Conservation (phyloP, 164 flowering plant species). For the Kingdonia uniflora region DNA sequence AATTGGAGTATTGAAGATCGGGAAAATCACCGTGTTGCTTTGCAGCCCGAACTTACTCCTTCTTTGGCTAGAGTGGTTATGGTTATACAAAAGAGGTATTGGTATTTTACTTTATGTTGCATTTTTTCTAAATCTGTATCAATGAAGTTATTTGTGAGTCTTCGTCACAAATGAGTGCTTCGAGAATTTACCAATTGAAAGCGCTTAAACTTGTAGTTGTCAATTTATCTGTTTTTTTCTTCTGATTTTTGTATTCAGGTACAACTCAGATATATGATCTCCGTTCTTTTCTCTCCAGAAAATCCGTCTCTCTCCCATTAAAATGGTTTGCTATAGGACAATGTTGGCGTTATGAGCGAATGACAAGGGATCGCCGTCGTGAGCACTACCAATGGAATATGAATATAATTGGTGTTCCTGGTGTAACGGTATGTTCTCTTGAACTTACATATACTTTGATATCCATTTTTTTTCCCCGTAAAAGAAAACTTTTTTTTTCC, state of each 20-base stretch:
- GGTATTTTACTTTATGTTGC: conserved; percentile 2
- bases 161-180: not conserved
- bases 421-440: conserved; percentile 42
- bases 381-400: conserved; percentile 99
- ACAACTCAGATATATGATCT: conserved; percentile 43
- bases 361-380: conserved; percentile 91
- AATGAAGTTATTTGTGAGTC: too few species aligned
- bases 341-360: conserved; percentile 96
- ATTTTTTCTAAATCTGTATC: not conserved
- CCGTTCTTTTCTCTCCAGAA: conserved; percentile 69
- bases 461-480: too few species aligned
- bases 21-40: conserved; percentile 91
- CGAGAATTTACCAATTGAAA: not conserved
- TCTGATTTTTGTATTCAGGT: conserved; percentile 43
- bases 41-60: conserved; percentile 97
- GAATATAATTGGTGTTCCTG: conserved; percentile 94
- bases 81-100: conserved; percentile 92
- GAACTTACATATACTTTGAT: too few species aligned
- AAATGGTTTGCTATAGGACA: conserved; percentile 98
- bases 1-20: conserved; percentile 94
- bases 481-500: too few species aligned
- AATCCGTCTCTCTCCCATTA: conserved; percentile 78
- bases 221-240: conserved; percentile 8
- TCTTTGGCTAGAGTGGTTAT: conserved; percentile 87
- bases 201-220: not conserved